Evolutionary conservation across 1,139 yeast genomes (phyloP).

Genomic region (Pichiaceae sp.): DNA sequence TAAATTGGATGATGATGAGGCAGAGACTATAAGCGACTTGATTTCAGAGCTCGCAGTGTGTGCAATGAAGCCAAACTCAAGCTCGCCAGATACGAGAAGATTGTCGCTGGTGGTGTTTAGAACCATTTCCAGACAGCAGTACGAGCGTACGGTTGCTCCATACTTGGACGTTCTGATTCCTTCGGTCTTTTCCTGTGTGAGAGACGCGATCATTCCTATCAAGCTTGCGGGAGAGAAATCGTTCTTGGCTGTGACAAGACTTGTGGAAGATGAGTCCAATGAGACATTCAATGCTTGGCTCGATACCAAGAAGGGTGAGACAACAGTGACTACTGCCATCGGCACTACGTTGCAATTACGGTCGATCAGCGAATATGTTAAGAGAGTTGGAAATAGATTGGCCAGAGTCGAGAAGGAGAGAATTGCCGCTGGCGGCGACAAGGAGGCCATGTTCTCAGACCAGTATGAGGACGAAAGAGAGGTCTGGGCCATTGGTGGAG

Average conservation of each 20-base stretch:
- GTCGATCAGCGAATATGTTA: conserved; percentile 80
- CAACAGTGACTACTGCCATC: conserved; percentile 29
- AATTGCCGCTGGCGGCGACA: conserved; percentile 86
- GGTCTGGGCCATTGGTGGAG: conserved; percentile 81
- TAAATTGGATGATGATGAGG: conserved; percentile 29
- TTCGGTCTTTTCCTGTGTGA: conserved; percentile 69
- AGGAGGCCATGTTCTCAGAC: conserved; percentile 76
- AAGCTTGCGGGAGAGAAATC: conserved; percentile 94
- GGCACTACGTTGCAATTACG: conserved; percentile 54
- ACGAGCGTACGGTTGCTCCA: conserved; percentile 38
- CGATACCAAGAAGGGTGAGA: conserved; percentile 18
- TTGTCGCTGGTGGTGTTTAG: conserved; percentile 68
- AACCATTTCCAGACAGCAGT: conserved; percentile 61
- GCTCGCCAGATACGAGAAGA: conserved; percentile 74
- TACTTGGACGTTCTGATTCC: conserved; percentile 56
- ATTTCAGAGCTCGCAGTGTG: conserved; percentile 40
- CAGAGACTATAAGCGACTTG: conserved; percentile 26
- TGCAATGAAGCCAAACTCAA: conserved; percentile 46
- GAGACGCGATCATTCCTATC: conserved; percentile 83
- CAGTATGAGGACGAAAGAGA: conserved; percentile 79
- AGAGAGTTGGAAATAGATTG: conserved; percentile 75
- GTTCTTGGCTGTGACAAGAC: conserved; percentile 59
- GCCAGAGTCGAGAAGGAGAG: conserved; percentile 84
- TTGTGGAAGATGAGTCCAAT: conserved; percentile 65
- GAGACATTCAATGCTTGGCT: conserved; percentile 56